phyloP scores from a whole-genome alignment of 345 rosid species.

The Rhodomyrtus tomentosa region DNA sequence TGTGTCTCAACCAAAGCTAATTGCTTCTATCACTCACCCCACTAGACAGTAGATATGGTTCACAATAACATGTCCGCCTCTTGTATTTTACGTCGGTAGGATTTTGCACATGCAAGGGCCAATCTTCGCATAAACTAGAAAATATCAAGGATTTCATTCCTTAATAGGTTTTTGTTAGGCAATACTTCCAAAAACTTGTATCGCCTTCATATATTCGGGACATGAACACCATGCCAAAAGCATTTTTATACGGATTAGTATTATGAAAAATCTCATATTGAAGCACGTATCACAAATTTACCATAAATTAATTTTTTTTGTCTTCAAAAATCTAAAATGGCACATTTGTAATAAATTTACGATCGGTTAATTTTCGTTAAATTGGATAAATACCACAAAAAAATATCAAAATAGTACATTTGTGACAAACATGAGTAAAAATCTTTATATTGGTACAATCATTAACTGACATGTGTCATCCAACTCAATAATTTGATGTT shows the following conservation, averaged over 20 bases:
- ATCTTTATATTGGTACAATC: too few species aligned
- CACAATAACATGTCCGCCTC: neutral
- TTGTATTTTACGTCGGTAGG: neutral
- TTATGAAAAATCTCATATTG: too few species aligned
- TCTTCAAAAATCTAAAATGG: fast-evolving
- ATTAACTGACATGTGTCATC: too few species aligned
- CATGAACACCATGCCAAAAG: neutral
- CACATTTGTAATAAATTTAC: too few species aligned
- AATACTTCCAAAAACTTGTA: neutral
- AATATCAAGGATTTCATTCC: neutral
- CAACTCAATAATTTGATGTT: too few species aligned
- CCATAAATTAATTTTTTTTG: too few species aligned
- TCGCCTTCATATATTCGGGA: neutral
- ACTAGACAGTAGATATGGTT: neutral
- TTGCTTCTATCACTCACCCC: neutral
- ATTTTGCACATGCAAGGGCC: neutral
- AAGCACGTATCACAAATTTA: too few species aligned
- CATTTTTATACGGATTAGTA: neutral
- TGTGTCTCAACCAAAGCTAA: neutral
- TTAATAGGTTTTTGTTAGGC: neutral
- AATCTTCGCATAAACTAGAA: neutral
- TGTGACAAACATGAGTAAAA: too few species aligned
- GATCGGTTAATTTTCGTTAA: too few species aligned
- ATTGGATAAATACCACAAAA: too few species aligned
- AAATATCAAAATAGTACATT: too few species aligned